phyloP scores from a whole-genome alignment of 257 asterid species.

The Lithospermum erythrorhizon region DNA sequence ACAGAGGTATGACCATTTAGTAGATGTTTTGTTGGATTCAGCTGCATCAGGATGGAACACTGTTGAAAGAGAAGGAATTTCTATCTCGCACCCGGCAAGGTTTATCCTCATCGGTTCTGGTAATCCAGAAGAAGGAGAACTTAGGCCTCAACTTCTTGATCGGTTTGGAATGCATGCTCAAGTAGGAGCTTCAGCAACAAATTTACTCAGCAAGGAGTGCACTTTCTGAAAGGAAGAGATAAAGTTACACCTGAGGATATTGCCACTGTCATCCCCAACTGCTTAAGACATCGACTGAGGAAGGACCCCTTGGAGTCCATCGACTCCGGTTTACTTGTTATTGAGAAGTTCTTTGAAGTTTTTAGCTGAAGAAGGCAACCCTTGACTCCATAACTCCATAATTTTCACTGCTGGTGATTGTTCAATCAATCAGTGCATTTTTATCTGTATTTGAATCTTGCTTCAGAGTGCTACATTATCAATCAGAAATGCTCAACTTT shows the following conservation, averaged over 20 bases:
- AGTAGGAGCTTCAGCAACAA: slow-evolving; percentile 76
- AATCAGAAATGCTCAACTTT: neutral
- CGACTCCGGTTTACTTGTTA: slow-evolving; percentile 81
- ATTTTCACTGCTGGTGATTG: slow-evolving; percentile 9
- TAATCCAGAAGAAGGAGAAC: slow-evolving; percentile 95
- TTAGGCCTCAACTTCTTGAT: slow-evolving; percentile 94
- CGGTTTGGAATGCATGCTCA: slow-evolving; percentile 97
- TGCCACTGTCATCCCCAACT: slow-evolving; percentile 81
- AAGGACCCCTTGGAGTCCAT: slow-evolving; percentile 91
- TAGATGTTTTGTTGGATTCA: slow-evolving; percentile 78
- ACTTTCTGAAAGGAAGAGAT: slow-evolving; percentile 68
- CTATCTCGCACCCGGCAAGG: slow-evolving; percentile 89
- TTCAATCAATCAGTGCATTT: neutral
- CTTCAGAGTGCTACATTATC: neutral
- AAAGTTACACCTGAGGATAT: slow-evolving; percentile 68
- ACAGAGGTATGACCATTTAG: slow-evolving; percentile 84
- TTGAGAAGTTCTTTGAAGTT: slow-evolving; percentile 83
- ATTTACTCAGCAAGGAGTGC: slow-evolving; percentile 43
- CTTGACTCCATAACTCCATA: slow-evolving; percentile 7
- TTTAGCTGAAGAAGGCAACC: slow-evolving; percentile 34
- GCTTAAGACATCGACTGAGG: slow-evolving; percentile 86
- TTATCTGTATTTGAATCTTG: neutral
- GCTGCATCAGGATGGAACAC: slow-evolving; percentile 97
- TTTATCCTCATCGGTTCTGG: slow-evolving; percentile 90
- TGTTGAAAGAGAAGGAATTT: slow-evolving; percentile 88